Base-by-base conservation (phyloP, 805 yeast species). In the Sugiyamaella mastotermitis region DNA sequence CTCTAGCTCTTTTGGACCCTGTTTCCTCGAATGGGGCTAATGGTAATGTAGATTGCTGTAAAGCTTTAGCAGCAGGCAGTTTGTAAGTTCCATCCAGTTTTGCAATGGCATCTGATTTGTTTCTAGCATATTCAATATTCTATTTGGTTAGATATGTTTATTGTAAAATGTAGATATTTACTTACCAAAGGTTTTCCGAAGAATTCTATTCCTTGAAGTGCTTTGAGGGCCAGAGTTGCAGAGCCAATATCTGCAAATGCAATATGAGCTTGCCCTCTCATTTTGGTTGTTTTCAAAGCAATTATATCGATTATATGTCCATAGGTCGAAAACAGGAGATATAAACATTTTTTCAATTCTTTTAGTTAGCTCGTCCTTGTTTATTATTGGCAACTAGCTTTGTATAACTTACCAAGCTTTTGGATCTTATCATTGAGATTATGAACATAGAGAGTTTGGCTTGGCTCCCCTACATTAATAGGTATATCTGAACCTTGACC, bases 221-320 rank as follows among this genome's bases (percentile, higher is more conserved):
- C 38, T 9, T 43, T 27, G 33, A 56, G 39, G 3, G 69, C 70
- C 17, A 34, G 22, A 4, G 48, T 38, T 4, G 71, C 68, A 10
- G 50, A 33, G 11, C 43, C 45, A 7, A 47, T 39, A 31, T 50
- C 49, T 11, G 35, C 46, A 31, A 60, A 66, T 19, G 56, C 68
- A 7, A 66, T 40, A 35, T 60, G 65, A 2, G 71, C 71, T 50
- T 65, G 71, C 16, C 71, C 71, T 5, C 70, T 49, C 69, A 65
- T 63, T 32, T 48, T 49, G 19, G 56, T 51, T 13, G 64, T 55
- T 36, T 61, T 62, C 41, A 53, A 45, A 3, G 66, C 58, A 17
- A 65, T 59, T 11, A 65, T 38, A 20, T 59, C 61, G 3, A 62
- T 29, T 3, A 65, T 48, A 11, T 47, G 55, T 17, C 71, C 71